Evolutionary conservation across 2,329 filamentous ascomycete species (phyloP).

Genomic region (Colletotrichum brevisporum): DNA sequence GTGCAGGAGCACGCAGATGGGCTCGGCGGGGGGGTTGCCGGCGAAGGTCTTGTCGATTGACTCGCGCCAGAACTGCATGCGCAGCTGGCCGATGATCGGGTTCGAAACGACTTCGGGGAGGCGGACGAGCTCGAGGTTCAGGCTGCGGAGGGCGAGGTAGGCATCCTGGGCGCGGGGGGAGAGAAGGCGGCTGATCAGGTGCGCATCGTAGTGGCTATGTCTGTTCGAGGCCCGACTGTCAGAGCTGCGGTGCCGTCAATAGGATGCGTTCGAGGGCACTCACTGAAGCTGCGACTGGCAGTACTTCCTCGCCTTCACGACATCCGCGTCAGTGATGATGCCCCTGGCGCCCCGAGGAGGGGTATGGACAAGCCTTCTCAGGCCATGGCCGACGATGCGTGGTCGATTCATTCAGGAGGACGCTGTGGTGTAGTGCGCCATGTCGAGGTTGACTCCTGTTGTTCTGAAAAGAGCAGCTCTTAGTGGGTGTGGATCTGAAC

Average conservation of each 20-base stretch:
- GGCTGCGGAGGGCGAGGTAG: constrained; percentile 90
- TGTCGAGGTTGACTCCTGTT: constrained; percentile 25
- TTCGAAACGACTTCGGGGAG: constrained; percentile 93
- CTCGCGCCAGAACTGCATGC: constrained; percentile 96
- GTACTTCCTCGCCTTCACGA: constrained; percentile 67
- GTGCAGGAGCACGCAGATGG: constrained; percentile 87
- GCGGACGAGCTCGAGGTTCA: constrained; percentile 92
- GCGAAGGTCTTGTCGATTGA: constrained; percentile 83
- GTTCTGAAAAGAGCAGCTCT: constrained; percentile 19
- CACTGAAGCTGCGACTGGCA: constrained; percentile 68
- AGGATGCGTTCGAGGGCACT: constrained; percentile 22
- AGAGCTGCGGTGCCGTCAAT: background rate
- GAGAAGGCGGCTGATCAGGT: constrained; percentile 88
- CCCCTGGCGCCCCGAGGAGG: constrained; percentile 40
- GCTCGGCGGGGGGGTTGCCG: constrained; percentile 87
- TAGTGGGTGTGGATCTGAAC: constrained; percentile 15
- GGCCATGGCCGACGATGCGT: constrained; percentile 53
- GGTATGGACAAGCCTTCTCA: constrained; percentile 52
- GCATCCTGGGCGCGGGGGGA: constrained; percentile 81
- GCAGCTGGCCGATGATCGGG: constrained; percentile 87
- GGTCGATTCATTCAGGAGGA: constrained; percentile 56
- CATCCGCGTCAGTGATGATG: constrained; percentile 65
- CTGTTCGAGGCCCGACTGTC: constrained; percentile 58
- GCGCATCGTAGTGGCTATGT: constrained; percentile 90
- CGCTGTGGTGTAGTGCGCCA: constrained; percentile 41